Percentiles rank a stretch among this genome's conserved stretches.
Conservation (phyloP, 2,329 filamentous ascomycete genomes). For the Gyromitra esculenta region DNA sequence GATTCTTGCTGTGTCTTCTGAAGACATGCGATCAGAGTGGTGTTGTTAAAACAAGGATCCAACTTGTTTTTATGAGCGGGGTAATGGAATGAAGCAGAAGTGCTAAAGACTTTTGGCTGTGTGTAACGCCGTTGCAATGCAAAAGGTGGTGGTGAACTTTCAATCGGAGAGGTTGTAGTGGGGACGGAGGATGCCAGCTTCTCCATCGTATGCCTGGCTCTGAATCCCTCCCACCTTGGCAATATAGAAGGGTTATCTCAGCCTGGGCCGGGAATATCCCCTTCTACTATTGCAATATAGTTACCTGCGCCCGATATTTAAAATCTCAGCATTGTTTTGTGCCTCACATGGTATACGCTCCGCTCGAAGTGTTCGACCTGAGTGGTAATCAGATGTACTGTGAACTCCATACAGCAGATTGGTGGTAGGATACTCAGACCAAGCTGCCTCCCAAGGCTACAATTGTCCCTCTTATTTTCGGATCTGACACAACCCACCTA, state of each 20-base stretch:
- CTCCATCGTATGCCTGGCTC: neutral
- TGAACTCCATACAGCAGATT: conserved; percentile 29
- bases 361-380: neutral
- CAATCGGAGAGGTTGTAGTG: too few species aligned
- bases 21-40: too few species aligned
- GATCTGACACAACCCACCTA: conserved; percentile 14
- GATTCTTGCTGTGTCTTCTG: too few species aligned
- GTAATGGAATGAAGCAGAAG: too few species aligned
- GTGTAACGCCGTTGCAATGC: too few species aligned
- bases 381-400: conserved; percentile 8
- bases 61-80: too few species aligned
- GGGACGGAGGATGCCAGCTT: too few species aligned
- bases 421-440: conserved; percentile 25
- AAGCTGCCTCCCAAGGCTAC: neutral
- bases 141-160: too few species aligned
- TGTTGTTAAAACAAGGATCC: too few species aligned
- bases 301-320: neutral
- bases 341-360: neutral
- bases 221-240: neutral
- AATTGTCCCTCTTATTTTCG: conserved; percentile 12
- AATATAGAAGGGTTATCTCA: neutral
- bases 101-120: too few species aligned
- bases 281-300: neutral
- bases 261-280: accelerated
- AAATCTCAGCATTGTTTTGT: neutral